These are phyloP conservation scores for Bryum argenteum DNA, from an alignment of 225 moss, liverwort and hornwort species.

Conservation along the genomic window DNA sequence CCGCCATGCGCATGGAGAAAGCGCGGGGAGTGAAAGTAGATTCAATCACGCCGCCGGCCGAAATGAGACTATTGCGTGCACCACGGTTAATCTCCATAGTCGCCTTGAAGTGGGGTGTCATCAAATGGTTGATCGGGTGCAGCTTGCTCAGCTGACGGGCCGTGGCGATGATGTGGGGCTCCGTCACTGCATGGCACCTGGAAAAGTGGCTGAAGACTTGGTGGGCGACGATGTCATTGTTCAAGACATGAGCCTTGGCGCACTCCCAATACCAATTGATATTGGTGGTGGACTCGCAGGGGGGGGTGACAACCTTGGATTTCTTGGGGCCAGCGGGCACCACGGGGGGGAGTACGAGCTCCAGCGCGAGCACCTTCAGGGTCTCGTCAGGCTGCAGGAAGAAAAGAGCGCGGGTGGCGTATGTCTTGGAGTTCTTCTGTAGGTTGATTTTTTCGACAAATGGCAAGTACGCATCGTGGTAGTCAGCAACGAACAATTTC, in stretches of 20 bases:
- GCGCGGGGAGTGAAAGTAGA: conserved; percentile 44
- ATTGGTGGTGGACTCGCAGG: conserved; percentile 28
- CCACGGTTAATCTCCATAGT: conserved; percentile 52
- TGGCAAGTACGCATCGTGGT: conserved; percentile 68
- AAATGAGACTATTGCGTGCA: conserved; percentile 36
- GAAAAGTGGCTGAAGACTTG: conserved; percentile 63
- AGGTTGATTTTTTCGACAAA: conserved; percentile 66
- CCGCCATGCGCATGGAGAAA: conserved; percentile 50
- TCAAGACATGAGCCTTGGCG: conserved; percentile 52
- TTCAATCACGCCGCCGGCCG: conserved; percentile 52
- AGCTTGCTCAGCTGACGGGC: conserved; percentile 61
- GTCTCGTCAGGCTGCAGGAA: conserved; percentile 42
- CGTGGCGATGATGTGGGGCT: conserved; percentile 47
- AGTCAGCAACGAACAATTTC: conserved; percentile 50
- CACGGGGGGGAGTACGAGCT: conserved; percentile 52
- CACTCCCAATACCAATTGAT: conserved; percentile 42
- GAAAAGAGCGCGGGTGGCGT: conserved; percentile 55
- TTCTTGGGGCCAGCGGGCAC: conserved; percentile 34
- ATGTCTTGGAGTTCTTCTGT: conserved; percentile 41
- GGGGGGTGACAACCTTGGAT: conserved; percentile 37
- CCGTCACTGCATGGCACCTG: conserved; percentile 50
- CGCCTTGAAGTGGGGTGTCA: conserved; percentile 49
- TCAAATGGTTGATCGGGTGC: conserved; percentile 53
- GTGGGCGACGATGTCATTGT: conserved; percentile 52
- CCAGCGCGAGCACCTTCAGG: conserved; percentile 47